These are phyloP conservation scores for apple (Malus domestica) DNA, from an alignment of 306 rosid species.

Conservation along the genomic window DNA sequence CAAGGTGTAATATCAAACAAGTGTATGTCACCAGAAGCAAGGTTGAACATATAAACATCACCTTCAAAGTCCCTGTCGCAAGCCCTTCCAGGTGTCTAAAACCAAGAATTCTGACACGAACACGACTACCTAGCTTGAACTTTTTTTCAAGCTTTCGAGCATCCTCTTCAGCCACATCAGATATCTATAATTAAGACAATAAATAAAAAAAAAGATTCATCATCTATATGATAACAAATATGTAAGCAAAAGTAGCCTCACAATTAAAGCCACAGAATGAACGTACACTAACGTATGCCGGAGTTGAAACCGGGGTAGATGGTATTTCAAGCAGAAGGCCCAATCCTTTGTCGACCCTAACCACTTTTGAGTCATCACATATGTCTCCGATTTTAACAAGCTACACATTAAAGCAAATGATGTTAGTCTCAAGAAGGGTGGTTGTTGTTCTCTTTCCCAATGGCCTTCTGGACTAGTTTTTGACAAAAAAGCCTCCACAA, in stretches of 20 bases:
- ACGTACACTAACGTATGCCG: constrained; percentile 78
- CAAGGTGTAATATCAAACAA: neutral
- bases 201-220: neutral
- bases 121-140: constrained; percentile 69
- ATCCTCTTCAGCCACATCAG: constrained; percentile 73
- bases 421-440: constrained; percentile 9
- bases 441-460: too few relatives aligned
- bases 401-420: constrained; percentile 32
- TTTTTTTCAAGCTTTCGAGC: constrained; percentile 75
- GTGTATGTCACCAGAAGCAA: neutral
- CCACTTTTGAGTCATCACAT: constrained; percentile 69
- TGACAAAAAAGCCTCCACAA: neutral
- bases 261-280: constrained; percentile 4
- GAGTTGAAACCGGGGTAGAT: constrained; percentile 63
- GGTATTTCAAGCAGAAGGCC: constrained; percentile 85
- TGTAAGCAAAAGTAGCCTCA: constrained; percentile 9
- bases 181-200: constrained; percentile 39
- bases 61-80: constrained; percentile 89
- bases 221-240: neutral
- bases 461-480: too few relatives aligned
- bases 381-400: constrained; percentile 76
- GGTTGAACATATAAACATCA: constrained; percentile 14
- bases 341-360: constrained; percentile 69
- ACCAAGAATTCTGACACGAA: constrained; percentile 83
- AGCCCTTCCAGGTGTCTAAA: constrained; percentile 88